Conservation (phyloP, 1,284 basidiomycete genomes). For the Leccinum glutinopallens region DNA sequence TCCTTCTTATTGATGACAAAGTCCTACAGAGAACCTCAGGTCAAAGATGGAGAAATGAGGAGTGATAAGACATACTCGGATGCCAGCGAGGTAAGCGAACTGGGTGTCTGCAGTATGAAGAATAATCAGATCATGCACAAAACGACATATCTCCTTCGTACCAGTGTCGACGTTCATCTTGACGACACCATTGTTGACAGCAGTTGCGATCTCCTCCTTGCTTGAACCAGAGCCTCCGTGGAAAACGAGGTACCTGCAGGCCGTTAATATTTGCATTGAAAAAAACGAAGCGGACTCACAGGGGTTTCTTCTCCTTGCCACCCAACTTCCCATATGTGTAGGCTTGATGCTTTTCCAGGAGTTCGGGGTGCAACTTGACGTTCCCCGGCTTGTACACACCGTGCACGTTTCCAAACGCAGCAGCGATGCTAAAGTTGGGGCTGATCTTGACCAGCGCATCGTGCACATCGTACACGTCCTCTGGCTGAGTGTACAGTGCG, state of each 20-base stretch:
- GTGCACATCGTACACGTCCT: conserved; percentile 95
- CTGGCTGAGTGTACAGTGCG: conserved; percentile 95
- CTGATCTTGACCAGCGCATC: conserved; percentile 81
- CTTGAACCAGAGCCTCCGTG: conserved; percentile 99
- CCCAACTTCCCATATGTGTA: conserved; percentile 76
- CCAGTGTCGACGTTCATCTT: conserved; percentile 97
- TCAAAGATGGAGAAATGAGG: conserved; percentile 3
- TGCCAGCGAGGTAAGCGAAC: conserved; percentile 89
- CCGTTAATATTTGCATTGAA: background rate
- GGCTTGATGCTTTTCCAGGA: conserved; percentile 91
- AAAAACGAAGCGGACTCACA: conserved; percentile 54
- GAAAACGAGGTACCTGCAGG: conserved; percentile 92
- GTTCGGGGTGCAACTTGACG: conserved; percentile 87
- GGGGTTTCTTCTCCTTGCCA: conserved; percentile 70
- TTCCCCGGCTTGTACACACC: conserved; percentile 86
- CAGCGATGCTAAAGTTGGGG: conserved; percentile 92
- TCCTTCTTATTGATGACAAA: conserved; percentile 84
- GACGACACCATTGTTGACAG: conserved; percentile 91
- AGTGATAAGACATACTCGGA: conserved; percentile 59
- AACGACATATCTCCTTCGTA: conserved; percentile 22
- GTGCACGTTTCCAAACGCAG: conserved; percentile 87
- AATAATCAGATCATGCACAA: conserved; percentile 13
- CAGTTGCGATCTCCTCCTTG: conserved; percentile 94
- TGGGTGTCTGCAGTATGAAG: conserved; percentile 67
- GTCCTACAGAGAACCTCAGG: conserved; percentile 49